Evolutionary conservation across 2,329 filamentous ascomycete genomes (phyloP).

Genomic region (Gliomastix tumulicola): DNA sequence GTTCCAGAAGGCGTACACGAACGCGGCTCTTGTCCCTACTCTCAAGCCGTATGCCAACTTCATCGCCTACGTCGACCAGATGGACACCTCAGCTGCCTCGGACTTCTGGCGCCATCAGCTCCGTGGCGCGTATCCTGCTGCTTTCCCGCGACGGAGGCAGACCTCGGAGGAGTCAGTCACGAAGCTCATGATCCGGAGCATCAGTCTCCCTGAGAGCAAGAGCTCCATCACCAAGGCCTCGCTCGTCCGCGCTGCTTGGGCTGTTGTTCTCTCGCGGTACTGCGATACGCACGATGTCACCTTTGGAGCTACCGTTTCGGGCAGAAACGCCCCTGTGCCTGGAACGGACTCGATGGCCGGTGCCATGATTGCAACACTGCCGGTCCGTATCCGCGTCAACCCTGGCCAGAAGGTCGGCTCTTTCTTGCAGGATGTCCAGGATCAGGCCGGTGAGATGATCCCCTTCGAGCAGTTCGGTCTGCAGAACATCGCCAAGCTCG

Average conservation of each 20-base stretch:
- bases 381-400: constrained; percentile 5
- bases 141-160: constrained; percentile 4
- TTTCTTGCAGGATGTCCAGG: constrained; percentile 7
- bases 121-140: constrained; percentile 2
- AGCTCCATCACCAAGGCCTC: constrained; percentile 4
- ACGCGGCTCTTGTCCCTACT: neutral
- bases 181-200: neutral
- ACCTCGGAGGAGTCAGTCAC: neutral
- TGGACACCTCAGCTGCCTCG: constrained; percentile 3
- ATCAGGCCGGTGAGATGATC: constrained; percentile 8
- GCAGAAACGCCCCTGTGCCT: constrained; percentile 10
- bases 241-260: constrained; percentile 2
- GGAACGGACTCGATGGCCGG: constrained; percentile 6
- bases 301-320: constrained; percentile 15
- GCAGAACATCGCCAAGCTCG: constrained; percentile 7
- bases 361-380: constrained; percentile 7
- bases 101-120: constrained; percentile 9
- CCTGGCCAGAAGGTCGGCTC: neutral
- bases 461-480: constrained; percentile 11
- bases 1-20: constrained; percentile 3
- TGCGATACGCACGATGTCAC: constrained; percentile 11
- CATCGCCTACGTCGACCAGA: constrained; percentile 3
- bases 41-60: constrained; percentile 5
- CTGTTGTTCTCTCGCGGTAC: constrained; percentile 6
- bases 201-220: neutral